These are phyloP conservation scores for Olyra latifolia DNA, from an alignment of 176 grass and related monocot species.

Conservation along the genomic window DNA sequence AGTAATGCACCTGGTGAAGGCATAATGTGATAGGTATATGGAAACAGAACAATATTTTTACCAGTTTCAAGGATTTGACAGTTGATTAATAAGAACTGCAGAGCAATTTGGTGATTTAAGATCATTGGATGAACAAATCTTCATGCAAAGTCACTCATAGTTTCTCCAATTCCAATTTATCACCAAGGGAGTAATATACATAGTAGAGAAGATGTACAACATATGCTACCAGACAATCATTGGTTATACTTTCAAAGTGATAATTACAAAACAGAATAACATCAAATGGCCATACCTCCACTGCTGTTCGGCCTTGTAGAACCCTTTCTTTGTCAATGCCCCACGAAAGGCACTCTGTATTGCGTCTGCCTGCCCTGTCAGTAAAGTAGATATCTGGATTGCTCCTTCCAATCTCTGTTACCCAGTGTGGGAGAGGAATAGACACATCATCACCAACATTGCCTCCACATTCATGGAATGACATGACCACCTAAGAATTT, in stretches of 20 bases:
- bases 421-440: conserved; percentile 86
- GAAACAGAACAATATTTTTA: neutral
- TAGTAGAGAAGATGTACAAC: neutral
- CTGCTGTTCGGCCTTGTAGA: conserved; percentile 66
- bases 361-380: conserved; percentile 62
- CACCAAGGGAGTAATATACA: neutral
- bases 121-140: neutral
- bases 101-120: neutral
- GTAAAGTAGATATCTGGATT: conserved; percentile 95
- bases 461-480: conserved; percentile 88
- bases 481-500: conserved; percentile 82
- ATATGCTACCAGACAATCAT: neutral
- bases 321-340: conserved; percentile 90
- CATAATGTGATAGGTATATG: neutral
- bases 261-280: neutral
- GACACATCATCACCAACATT: conserved; percentile 67
- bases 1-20: neutral
- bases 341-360: conserved; percentile 83
- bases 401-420: conserved; percentile 77
- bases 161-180: neutral
- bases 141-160: neutral
- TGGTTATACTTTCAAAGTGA: neutral
- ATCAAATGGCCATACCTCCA: conserved; percentile 53
- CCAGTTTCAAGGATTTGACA: neutral
- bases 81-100: neutral